Percentiles rank a stretch among this genome's conserved stretches.
These are phyloP conservation scores for Lichenothelia convexa DNA, from an alignment of 495 filamentous ascomycete genomes.

Conservation along the genomic window DNA sequence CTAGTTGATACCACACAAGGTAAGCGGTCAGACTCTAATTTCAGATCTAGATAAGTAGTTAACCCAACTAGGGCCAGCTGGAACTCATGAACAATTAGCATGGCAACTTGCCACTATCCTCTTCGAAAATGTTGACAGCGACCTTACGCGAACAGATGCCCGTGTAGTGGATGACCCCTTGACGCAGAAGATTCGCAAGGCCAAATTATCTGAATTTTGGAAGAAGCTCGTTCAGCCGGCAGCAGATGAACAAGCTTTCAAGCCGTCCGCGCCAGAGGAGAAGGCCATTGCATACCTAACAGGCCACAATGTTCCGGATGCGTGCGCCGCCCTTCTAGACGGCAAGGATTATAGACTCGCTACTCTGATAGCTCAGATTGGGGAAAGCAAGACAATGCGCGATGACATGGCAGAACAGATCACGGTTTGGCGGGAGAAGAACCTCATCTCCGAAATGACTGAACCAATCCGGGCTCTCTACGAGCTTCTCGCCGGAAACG, in stretches of 20 bases:
- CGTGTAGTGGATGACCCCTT: constrained; percentile 22
- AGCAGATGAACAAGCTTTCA: constrained; percentile 31
- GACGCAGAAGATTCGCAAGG: constrained; percentile 29
- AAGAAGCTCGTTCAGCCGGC: constrained; percentile 38
- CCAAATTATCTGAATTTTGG: constrained; percentile 42
- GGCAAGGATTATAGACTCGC: constrained; percentile 64
- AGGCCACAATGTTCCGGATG: constrained; percentile 56
- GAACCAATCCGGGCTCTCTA: constrained; percentile 75
- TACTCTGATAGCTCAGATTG: constrained; percentile 64
- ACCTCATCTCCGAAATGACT: constrained; percentile 69
- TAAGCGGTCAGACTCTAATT: too few species aligned
- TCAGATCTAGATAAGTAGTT: too few species aligned
- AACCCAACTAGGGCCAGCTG: too few species aligned
- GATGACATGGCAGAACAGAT: constrained; percentile 61
- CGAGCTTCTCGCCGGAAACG: constrained; percentile 73
- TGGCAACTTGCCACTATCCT: constrained; percentile 73
- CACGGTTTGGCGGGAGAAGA: constrained; percentile 61
- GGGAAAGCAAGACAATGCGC: constrained; percentile 41
- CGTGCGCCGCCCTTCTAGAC: constrained; percentile 56
- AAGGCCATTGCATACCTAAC: constrained; percentile 66
- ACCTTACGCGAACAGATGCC: constrained; percentile 27
- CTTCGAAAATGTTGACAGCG: constrained; percentile 49
- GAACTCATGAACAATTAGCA: constrained; percentile 37
- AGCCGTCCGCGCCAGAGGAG: constrained; percentile 47
- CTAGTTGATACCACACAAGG: constrained; percentile 12